Evolutionary conservation across 2,329 filamentous ascomycete genomes (phyloP).

Genomic region (Botrytis deweyae): DNA sequence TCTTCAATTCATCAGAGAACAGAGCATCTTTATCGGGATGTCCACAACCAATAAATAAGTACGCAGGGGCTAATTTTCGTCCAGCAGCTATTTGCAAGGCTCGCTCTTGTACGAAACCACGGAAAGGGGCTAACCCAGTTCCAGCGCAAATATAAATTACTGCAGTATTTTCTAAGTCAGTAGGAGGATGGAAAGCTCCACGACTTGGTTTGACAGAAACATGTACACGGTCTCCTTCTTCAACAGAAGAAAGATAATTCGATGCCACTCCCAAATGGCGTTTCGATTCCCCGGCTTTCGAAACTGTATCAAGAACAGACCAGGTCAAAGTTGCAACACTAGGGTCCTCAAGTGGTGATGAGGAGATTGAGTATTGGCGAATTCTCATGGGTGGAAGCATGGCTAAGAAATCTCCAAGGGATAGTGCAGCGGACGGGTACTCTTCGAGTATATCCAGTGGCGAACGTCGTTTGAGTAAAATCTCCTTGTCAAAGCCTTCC

Average conservation of each 20-base stretch:
- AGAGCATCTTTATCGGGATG: slow-evolving; percentile 45
- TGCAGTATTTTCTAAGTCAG: slow-evolving; percentile 35
- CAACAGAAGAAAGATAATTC: slow-evolving; percentile 47
- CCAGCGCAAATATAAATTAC: slow-evolving; percentile 39
- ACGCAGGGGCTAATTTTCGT: slow-evolving; percentile 30
- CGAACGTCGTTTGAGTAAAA: slow-evolving; percentile 53
- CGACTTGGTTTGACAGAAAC: slow-evolving; percentile 45
- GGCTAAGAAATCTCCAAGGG: slow-evolving; percentile 65
- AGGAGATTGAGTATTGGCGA: slow-evolving; percentile 79
- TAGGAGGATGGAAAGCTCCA: slow-evolving; percentile 32
- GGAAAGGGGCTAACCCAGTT: slow-evolving; percentile 38
- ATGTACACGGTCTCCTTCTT: slow-evolving; percentile 42
- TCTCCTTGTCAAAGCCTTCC: slow-evolving; percentile 35
- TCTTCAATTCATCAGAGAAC: slow-evolving; percentile 43
- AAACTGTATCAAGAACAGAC: slow-evolving; percentile 52
- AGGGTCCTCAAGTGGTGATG: slow-evolving; percentile 67
- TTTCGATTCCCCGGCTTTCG: slow-evolving; percentile 40
- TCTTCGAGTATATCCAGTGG: slow-evolving; percentile 69
- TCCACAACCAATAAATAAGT: slow-evolving; percentile 52
- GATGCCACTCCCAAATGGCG: slow-evolving; percentile 48
- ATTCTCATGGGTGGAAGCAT: slow-evolving; percentile 76
- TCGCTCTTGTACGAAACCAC: slow-evolving; percentile 38
- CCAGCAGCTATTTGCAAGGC: slow-evolving; percentile 18
- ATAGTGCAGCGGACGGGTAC: slow-evolving; percentile 57
- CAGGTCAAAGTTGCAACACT: slow-evolving; percentile 63